Conservation (phyloP, 2,329 filamentous ascomycete genomes). For the Claviceps spartinae region DNA sequence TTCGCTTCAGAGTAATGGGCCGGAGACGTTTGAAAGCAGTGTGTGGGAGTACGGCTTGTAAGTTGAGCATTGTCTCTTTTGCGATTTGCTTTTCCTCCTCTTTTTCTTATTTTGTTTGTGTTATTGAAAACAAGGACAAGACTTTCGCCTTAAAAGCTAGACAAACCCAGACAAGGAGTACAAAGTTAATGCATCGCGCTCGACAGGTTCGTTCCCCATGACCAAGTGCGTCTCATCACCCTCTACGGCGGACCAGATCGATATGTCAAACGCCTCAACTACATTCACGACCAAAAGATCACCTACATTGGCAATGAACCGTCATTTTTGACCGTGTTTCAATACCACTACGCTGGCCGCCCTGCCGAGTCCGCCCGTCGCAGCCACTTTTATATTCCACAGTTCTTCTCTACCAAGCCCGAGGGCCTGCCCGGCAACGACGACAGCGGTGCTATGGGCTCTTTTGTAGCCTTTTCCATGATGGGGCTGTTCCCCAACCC, state of each 20-base stretch:
- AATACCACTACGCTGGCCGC: constrained; percentile 56
- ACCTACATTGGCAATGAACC: constrained; percentile 53
- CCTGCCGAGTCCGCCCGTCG: constrained; percentile 41
- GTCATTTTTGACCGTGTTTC: constrained; percentile 49
- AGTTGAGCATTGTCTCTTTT: constrained; percentile 11
- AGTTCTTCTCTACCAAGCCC: constrained; percentile 44
- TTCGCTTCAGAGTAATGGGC: constrained; percentile 43
- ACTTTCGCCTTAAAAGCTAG: not conserved
- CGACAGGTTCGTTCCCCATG: constrained; percentile 36
- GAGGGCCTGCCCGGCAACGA: constrained; percentile 56
- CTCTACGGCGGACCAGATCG: constrained; percentile 44
- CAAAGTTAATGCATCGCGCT: not conserved
- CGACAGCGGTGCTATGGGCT: constrained; percentile 57
- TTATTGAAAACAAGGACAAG: not conserved
- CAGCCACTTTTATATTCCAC: constrained; percentile 52
- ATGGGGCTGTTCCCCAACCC: constrained; percentile 57
- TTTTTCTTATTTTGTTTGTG: not conserved
- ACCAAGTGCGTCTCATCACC: constrained; percentile 37
- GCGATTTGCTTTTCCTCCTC: not conserved
- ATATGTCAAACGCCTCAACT: constrained; percentile 48
- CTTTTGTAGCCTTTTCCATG: constrained; percentile 52
- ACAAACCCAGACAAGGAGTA: no score
- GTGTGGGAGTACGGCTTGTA: constrained; percentile 62
- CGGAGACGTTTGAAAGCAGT: constrained; percentile 60
- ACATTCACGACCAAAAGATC: constrained; percentile 49